Evolutionary conservation across 2,329 filamentous ascomycete species (phyloP).

Genomic region (Sporothrix sp.): DNA sequence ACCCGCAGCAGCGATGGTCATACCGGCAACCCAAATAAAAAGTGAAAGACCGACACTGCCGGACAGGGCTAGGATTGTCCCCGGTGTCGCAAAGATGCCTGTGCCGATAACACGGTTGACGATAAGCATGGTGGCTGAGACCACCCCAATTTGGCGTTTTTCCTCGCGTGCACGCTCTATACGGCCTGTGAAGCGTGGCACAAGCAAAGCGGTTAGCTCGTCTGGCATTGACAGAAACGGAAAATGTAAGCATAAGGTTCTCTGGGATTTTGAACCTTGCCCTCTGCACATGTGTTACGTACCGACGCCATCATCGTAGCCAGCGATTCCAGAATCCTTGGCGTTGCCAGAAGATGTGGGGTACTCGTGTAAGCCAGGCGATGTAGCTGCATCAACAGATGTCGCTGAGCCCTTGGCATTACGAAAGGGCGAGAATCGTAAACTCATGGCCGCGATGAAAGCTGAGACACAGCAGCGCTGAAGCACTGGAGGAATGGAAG

Average conservation of each 20-base stretch:
- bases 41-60: slow-evolving; percentile 54
- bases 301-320: neutral
- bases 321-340: neutral
- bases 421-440: neutral
- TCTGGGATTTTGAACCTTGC: neutral
- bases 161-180: slow-evolving; percentile 34
- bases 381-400: neutral
- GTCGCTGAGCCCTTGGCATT: neutral
- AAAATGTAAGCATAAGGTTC: neutral
- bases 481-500: too few species aligned
- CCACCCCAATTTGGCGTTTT: slow-evolving; percentile 46
- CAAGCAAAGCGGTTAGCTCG: neutral
- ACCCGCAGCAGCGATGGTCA: slow-evolving; percentile 51
- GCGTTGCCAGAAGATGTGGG: neutral
- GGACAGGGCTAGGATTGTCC: slow-evolving; percentile 44
- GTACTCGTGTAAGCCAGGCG: neutral
- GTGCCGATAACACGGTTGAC: slow-evolving; percentile 59
- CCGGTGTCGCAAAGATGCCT: slow-evolving; percentile 56
- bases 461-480: too few species aligned
- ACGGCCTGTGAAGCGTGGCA: slow-evolving; percentile 19
- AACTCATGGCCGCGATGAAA: too few species aligned
- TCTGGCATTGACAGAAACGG: neutral
- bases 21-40: slow-evolving; percentile 53
- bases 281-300: neutral
- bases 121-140: slow-evolving; percentile 48